Base-by-base conservation (phyloP, 129 eudicot genomes). In the Centrapalus pauciflorus region DNA sequence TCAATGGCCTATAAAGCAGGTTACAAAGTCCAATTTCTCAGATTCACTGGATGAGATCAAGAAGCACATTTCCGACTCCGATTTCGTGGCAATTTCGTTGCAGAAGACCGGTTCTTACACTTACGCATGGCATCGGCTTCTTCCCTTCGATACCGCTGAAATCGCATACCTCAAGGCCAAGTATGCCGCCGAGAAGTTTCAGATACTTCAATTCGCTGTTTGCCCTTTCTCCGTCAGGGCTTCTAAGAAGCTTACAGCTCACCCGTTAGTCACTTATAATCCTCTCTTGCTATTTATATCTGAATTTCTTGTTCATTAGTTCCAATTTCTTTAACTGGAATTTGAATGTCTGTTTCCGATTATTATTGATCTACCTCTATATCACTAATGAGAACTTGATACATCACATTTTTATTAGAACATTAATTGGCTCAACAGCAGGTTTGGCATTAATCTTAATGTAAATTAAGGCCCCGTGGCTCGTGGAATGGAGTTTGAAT, bases 121-220 rank as follows among this genome's bases (percentile, higher is more conserved):
- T 7, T 71, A 86, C 4, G 84, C 85, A 2, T 94, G 99, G 99
- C 96, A 94, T 33, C 81, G 76, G 0, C 45, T 73, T 49, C 78
- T 84, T 41, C 83, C 95, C 4, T 65, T 89, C 26, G 99, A 94
- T 37, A 89, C 95, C 24, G 19, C 85, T 2, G 88, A 89, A 48
- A 84, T 69, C 3, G 88, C 95, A 3, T 94, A 94, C 52, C 55
- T 82, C 21, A 94, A 94, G 57, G 86, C 93, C 50, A 89, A 82
- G 61, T 82, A 69, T 58, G 83, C 90, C 11, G 97, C 99, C 6
- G 82, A 94, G 55, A 72, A 76, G 71, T 94, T 94, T 79, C 93
- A 82, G 77, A 69, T 94, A 24, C 78, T 94, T 71, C 97, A 89
- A 88, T 86, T 94, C 13, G 90, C 97, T 24, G 80, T 89, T 71